A percentile compares a stretch with the other conserved stretches of the same genome.
These are phyloP conservation scores for Articulospora tetracladia DNA, from an alignment of 495 filamentous ascomycete species.

Conservation along the genomic window DNA sequence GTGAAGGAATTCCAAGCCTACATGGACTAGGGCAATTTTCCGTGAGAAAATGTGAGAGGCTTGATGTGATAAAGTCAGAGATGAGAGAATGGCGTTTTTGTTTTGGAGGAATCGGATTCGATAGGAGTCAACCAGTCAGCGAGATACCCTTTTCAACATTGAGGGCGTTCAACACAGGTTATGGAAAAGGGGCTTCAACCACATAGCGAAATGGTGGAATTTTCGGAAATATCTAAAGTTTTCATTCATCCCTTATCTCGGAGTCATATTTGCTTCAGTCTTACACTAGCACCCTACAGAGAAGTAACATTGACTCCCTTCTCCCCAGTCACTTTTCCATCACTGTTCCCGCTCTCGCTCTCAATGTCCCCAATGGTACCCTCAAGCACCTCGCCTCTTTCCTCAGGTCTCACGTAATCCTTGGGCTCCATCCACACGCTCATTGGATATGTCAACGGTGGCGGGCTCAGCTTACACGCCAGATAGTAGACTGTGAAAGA, in stretches of 20 bases:
- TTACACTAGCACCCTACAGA: neutral
- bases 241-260: neutral
- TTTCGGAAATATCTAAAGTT: neutral
- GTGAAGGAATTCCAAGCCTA: conserved; percentile 67
- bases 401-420: conserved; percentile 29
- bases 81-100: too few species aligned
- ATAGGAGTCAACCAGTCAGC: neutral
- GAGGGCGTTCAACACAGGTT: neutral
- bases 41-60: too few species aligned
- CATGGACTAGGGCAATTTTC: too few species aligned
- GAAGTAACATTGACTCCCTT: neutral
- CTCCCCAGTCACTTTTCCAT: neutral
- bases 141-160: neutral
- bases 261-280: neutral
- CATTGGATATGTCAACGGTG: conserved; percentile 19
- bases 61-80: too few species aligned
- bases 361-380: neutral
- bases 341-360: neutral
- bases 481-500: conserved; percentile 29
- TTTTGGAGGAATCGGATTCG: too few species aligned
- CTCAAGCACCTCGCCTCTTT: conserved; percentile 8
- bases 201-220: neutral
- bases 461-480: conserved; percentile 13
- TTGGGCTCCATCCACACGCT: conserved; percentile 32
- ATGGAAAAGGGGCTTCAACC: neutral